These are phyloP conservation scores for Hypholoma sublateritium DNA, from an alignment of 768 basidiomycete species.

Conservation along the genomic window DNA sequence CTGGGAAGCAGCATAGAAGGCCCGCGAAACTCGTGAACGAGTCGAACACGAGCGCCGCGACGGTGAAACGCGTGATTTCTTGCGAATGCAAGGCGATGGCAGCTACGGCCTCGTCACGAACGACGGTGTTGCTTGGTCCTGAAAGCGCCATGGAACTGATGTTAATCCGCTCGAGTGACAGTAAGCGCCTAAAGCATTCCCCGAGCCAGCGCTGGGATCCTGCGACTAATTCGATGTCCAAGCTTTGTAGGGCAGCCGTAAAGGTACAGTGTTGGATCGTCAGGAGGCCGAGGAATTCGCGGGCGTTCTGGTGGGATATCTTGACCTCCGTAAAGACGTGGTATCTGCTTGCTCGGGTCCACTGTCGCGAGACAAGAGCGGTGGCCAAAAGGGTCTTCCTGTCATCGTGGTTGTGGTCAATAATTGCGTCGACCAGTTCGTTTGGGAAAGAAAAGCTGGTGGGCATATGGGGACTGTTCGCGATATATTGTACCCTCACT, in stretches of 20 bases:
- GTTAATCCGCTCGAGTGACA: conserved; percentile 5
- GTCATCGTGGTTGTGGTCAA: conserved; percentile 25
- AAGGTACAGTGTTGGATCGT: conserved; percentile 18
- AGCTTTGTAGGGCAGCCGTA: conserved; percentile 4
- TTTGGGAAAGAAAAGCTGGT: conserved; percentile 21
- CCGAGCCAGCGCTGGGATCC: conserved; percentile 22
- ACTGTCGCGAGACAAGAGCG: conserved; percentile 26
- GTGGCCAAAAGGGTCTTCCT: conserved; percentile 20
- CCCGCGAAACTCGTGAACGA: conserved; percentile 12
- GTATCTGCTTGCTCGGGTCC: conserved; percentile 20
- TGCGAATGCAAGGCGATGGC: conserved; percentile 8
- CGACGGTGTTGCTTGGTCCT: conserved; percentile 11
- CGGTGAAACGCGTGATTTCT: conserved; percentile 8
- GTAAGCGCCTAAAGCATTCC: conserved; percentile 17
- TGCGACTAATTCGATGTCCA: conserved; percentile 14
- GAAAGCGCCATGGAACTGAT: conserved; percentile 14
- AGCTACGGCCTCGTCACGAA: conserved; percentile 13
- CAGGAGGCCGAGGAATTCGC: conserved; percentile 14
- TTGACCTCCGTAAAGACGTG: conserved; percentile 21
- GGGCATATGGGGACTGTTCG: background rate
- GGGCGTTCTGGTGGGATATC: conserved; percentile 16
- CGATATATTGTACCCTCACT: background rate
- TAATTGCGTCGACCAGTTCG: conserved; percentile 27
- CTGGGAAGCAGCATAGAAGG: conserved; percentile 11
- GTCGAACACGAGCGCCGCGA: conserved; percentile 15